A percentile compares a stretch with the other conserved stretches of the same genome.
Conservation (phyloP, 768 basidiomycete species). For the Pisolithus orientalis region DNA sequence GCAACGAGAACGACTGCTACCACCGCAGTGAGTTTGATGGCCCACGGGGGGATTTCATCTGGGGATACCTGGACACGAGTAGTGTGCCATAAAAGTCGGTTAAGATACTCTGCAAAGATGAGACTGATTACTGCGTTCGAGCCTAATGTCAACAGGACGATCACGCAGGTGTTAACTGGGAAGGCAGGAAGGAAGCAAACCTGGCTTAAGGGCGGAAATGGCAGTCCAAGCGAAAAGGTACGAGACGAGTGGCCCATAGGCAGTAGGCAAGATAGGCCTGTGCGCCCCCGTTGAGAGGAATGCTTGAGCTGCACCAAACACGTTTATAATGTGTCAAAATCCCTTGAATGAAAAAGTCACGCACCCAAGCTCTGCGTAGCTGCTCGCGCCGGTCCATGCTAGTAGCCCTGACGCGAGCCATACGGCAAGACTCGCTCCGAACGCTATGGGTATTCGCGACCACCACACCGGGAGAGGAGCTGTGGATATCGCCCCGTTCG, state of each 20-base stretch:
- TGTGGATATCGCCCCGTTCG: constrained; percentile 22
- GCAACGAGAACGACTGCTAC: constrained; percentile 68
- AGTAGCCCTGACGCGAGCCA: constrained; percentile 82
- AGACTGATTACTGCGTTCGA: constrained; percentile 80
- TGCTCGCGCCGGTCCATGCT: constrained; percentile 94
- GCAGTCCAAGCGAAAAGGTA: constrained; percentile 96
- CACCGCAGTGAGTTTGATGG: constrained; percentile 81
- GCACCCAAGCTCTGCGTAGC: constrained; percentile 87
- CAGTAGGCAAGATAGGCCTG: constrained; percentile 85
- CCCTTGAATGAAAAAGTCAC: constrained; percentile 17
- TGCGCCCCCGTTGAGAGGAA: constrained; percentile 42
- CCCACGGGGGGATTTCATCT: constrained; percentile 81
- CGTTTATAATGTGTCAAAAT: background rate
- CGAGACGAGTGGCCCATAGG: constrained; percentile 80
- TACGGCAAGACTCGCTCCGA: constrained; percentile 79
- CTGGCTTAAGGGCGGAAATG: constrained; percentile 82
- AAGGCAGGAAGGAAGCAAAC: constrained; percentile 29
- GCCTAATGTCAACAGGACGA: constrained; percentile 35
- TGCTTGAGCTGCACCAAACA: constrained; percentile 20
- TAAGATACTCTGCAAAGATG: constrained; percentile 89
- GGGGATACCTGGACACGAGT: constrained; percentile 67
- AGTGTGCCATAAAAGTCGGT: constrained; percentile 78
- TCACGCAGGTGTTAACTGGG: background rate
- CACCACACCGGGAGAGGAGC: constrained; percentile 89
- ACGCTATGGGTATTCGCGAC: constrained; percentile 85